phyloP scores from a whole-genome alignment of 2,329 filamentous ascomycete species.

The Laburnicola sp. region DNA sequence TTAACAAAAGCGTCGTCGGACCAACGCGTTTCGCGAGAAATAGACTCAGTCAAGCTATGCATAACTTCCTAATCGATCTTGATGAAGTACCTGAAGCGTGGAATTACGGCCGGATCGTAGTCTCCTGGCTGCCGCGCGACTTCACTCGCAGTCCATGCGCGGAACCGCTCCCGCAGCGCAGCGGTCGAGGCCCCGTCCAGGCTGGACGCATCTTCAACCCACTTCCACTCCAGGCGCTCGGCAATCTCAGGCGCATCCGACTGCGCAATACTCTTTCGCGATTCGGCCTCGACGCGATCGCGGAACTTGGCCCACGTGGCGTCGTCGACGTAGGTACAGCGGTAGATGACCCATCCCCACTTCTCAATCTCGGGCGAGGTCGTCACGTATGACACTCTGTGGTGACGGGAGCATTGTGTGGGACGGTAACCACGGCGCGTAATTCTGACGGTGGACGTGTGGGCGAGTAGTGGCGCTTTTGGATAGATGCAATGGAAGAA shows the following conservation, averaged over 20 bases:
- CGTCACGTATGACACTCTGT: conserved; percentile 8
- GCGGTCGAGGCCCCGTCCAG: conserved; percentile 11
- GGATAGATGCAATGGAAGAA: conserved; percentile 2
- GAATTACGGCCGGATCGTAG: conserved; percentile 4
- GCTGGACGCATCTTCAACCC: conserved; percentile 9
- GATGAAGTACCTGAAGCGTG: conserved; percentile 13
- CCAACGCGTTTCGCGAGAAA: conserved; percentile 2
- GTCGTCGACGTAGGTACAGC: conserved; percentile 9
- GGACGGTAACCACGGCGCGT: conserved; percentile 3
- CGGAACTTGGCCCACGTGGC: conserved; percentile 8
- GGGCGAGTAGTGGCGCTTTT: conserved; percentile 9
- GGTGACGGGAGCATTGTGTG: conserved; percentile 7
- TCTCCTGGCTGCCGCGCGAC: conserved; percentile 5
- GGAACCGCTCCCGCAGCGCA: conserved; percentile 10
- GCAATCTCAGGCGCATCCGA: conserved; percentile 12
- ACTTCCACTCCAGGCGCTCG: conserved; percentile 10
- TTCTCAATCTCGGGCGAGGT: conserved; percentile 7
- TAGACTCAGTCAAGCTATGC: conserved; percentile 8
- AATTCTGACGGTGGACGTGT: conserved; percentile 4
- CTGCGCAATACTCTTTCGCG: conserved; percentile 9
- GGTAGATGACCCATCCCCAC: conserved; percentile 13
- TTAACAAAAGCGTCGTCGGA: conserved; percentile 5
- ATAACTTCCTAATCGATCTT: conserved; percentile 11
- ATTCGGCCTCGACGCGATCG: conserved; percentile 4
- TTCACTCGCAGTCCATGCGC: conserved; percentile 9